Conservation (phyloP, 352 stramenopile genomes). For the Phytophthora ramorum region DNA sequence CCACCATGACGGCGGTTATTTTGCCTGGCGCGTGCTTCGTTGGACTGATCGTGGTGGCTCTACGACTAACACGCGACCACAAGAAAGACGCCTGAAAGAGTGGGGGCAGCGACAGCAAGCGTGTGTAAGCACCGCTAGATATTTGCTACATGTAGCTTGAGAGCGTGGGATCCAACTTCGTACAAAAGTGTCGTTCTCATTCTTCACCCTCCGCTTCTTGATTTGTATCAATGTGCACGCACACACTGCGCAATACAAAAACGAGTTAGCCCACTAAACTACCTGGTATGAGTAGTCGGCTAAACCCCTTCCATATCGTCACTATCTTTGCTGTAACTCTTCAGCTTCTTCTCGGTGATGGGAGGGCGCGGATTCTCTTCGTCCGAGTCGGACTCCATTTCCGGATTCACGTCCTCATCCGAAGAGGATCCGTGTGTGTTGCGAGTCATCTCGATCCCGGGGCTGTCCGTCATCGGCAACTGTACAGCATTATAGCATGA, state of each 20-base stretch:
- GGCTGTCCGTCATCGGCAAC: slow-evolving; percentile 76
- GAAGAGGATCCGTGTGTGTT: slow-evolving; percentile 58
- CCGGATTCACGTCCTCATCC: slow-evolving; percentile 60
- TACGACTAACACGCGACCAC: slow-evolving; percentile 69
- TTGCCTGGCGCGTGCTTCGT: slow-evolving; percentile 63
- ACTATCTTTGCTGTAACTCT: slow-evolving; percentile 47
- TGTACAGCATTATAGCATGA: slow-evolving; percentile 42
- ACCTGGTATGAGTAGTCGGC: slow-evolving; percentile 7
- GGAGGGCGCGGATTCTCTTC: slow-evolving; percentile 58
- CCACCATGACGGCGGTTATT: slow-evolving; percentile 44
- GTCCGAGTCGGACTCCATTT: slow-evolving; percentile 69
- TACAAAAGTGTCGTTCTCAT: slow-evolving; percentile 27
- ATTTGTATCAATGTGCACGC: slow-evolving; percentile 15
- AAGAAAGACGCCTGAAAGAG: slow-evolving; percentile 71
- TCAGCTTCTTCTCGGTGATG: slow-evolving; percentile 47
- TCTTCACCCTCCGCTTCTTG: slow-evolving; percentile 3
- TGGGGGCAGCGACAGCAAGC: slow-evolving; percentile 3
- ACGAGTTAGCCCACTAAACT: slow-evolving; percentile 18
- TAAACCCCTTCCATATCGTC: slow-evolving; percentile 64
- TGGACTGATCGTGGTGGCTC: slow-evolving; percentile 54
- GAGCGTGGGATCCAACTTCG: slow-evolving; percentile 9
- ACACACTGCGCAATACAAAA: slow-evolving; percentile 24
- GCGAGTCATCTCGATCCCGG: slow-evolving; percentile 68
- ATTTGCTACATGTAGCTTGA: slow-evolving; percentile 8
- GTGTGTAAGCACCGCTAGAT: slow-evolving; percentile 11